Conservation (phyloP, 2,329 filamentous ascomycete species). For the Fusarium multiceps region DNA sequence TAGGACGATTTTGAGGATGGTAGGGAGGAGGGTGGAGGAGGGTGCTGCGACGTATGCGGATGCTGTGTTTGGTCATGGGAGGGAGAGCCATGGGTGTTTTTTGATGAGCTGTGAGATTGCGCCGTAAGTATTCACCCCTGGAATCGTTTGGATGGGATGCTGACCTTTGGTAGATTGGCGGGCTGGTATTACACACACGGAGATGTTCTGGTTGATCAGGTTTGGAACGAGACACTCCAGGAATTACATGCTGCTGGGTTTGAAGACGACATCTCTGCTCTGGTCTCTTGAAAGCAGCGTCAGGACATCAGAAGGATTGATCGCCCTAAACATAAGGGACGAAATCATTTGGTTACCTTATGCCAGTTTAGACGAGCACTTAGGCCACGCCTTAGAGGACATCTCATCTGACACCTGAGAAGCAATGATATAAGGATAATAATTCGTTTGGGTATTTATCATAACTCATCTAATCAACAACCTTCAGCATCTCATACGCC, state of each 20-base stretch:
- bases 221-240: constrained; percentile 36
- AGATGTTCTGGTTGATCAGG: constrained; percentile 13
- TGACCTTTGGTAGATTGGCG: constrained; percentile 11
- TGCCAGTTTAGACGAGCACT: too few species aligned
- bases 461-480: constrained; percentile 59
- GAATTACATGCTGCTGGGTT: constrained; percentile 17
- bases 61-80: constrained; percentile 57
- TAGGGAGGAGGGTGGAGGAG: constrained; percentile 49
- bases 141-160: too few species aligned
- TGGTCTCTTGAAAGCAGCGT: not conserved
- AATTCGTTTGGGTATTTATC: constrained; percentile 41
- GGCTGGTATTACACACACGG: constrained; percentile 34
- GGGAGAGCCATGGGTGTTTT: constrained; percentile 63
- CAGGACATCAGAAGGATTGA: too few species aligned
- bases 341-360: too few species aligned
- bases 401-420: too few species aligned
- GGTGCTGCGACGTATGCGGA: constrained; percentile 62
- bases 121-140: constrained; percentile 30
- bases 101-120: constrained; percentile 58
- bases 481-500: constrained; percentile 65
- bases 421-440: not conserved
- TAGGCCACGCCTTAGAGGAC: too few species aligned
- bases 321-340: too few species aligned
- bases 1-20: constrained; percentile 24
- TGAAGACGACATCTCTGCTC: constrained; percentile 40